Evolutionary conservation across 75 land plant genomes (phyloP).

Genomic region (Pinus tabuliformis): DNA sequence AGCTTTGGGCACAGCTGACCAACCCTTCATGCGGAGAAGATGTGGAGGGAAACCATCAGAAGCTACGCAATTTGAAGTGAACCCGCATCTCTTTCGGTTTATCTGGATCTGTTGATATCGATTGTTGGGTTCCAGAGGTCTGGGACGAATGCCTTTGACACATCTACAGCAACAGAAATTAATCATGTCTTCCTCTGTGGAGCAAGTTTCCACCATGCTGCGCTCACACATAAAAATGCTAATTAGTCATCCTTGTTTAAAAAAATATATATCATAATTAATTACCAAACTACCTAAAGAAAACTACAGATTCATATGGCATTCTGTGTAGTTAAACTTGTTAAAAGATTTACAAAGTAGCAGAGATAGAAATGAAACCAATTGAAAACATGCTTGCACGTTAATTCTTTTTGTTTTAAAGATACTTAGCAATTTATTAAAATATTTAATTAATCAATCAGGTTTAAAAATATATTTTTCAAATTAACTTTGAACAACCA

Average conservation of each 20-base stretch:
- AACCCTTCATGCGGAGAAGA: constrained; percentile 24
- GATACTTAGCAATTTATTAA: no score
- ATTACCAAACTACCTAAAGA: no score
- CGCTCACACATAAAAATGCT: not conserved
- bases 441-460: no score
- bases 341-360: no score
- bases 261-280: not conserved
- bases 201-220: constrained; percentile 37
- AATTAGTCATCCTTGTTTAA: not conserved
- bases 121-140: constrained; percentile 19
- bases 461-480: no score
- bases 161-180: constrained; percentile 24
- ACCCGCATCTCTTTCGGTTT: constrained; percentile 1
- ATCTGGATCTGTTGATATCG: constrained; percentile 37
- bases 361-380: no score
- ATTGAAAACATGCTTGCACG: no score
- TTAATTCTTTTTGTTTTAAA: no score
- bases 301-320: not conserved
- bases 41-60: constrained; percentile 31
- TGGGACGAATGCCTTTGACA: constrained; percentile 17
- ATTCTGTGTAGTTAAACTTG: no score
- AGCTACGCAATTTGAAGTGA: constrained; percentile 29
- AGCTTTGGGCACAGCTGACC: not conserved
- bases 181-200: constrained; percentile 26
- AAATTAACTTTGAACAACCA: no score